Base-by-base conservation (phyloP, 2,329 filamentous ascomycete species). In the Xenosphaeropsis pyriputrescens region DNA sequence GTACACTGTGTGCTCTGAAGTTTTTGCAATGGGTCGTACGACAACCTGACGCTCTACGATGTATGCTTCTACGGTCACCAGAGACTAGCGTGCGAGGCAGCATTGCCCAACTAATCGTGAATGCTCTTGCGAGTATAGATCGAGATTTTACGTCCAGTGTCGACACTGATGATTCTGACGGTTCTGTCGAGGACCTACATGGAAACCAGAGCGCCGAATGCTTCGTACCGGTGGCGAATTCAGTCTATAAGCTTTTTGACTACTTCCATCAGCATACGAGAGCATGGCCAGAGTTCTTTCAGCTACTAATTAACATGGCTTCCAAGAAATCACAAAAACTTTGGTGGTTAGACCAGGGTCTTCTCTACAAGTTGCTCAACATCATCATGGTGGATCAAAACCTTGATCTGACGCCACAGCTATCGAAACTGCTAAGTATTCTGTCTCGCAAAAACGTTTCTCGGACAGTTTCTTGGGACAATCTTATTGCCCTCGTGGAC, bases 231-330 rank as follows among this genome's bases (percentile, higher is more conserved):
- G 22, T 26, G 22, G 22, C 22, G 8, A 26, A 6, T 26, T 6
- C 22, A 9, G 22, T 26, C 12, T 26, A 64, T 19, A 55, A 64
- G 16, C 55, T 84, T 3, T 85, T 75, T 71, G 59, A 67, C 3
- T 62, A 58, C n/a, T 74, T 85, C 40, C 74, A 83, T 42, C 56
- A 62, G 2, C 63, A 68, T 34, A 60, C 74, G 18, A 71, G 76
- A 40, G 70, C 80, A 3, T 91, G 84, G 84, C 72, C 77, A 32
- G 82, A 89, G 49, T 79, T 79, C 41, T 89, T 89, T 51, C 69
- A 70, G 11, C 67, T 81, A n/a, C 63, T 88, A 43, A 52, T 70
- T n/a, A 62, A 62, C n/a, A 79, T 88, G 50, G 73, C 75, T 12
- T 64, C 61, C 34, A 79, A 80, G 1, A 57, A 62, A 3, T 54